These are phyloP conservation scores for Mollisia scopiformis DNA, from an alignment of 2,329 filamentous ascomycete species.

Conservation along the genomic window DNA sequence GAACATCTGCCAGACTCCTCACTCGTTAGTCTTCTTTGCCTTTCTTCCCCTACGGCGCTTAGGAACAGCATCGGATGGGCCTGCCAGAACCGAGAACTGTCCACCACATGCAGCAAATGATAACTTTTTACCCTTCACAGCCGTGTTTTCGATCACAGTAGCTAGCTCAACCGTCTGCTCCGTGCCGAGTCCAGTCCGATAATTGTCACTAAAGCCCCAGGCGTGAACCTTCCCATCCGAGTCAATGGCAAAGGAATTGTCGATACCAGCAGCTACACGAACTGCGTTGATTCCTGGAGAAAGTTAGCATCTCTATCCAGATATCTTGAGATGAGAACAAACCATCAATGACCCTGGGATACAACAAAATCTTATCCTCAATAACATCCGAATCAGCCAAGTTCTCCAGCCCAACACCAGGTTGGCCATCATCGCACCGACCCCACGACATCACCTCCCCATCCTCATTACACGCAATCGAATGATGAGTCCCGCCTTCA, in stretches of 20 bases:
- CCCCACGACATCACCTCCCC: conserved; percentile 65
- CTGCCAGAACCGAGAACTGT: conserved; percentile 73
- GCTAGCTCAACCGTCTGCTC: conserved; percentile 78
- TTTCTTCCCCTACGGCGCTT: too few species aligned
- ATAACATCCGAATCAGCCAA: conserved; percentile 62
- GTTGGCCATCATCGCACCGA: conserved; percentile 55
- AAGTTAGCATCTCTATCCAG: not conserved
- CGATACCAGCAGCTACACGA: conserved; percentile 66
- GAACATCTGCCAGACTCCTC: too few species aligned
- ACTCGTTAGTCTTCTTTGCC: too few species aligned
- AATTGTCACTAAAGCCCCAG: conserved; percentile 81
- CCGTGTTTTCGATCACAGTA: conserved; percentile 81
- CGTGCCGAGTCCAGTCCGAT: conserved; percentile 77
- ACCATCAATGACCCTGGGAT: conserved; percentile 57
- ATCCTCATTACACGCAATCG: conserved; percentile 61
- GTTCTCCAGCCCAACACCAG: conserved; percentile 58
- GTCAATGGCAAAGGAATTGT: conserved; percentile 74
- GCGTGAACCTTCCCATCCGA: conserved; percentile 70
- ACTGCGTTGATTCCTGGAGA: conserved; percentile 52
- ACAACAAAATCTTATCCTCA: conserved; percentile 72
- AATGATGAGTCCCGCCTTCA: conserved; percentile 76
- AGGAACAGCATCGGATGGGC: conserved; percentile 33
- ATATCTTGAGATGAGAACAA: not conserved
- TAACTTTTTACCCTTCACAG: conserved; percentile 74
- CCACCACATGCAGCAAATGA: conserved; percentile 80